Base-by-base conservation (phyloP, 2,329 filamentous ascomycete genomes). In the Phialocephala sp. region DNA sequence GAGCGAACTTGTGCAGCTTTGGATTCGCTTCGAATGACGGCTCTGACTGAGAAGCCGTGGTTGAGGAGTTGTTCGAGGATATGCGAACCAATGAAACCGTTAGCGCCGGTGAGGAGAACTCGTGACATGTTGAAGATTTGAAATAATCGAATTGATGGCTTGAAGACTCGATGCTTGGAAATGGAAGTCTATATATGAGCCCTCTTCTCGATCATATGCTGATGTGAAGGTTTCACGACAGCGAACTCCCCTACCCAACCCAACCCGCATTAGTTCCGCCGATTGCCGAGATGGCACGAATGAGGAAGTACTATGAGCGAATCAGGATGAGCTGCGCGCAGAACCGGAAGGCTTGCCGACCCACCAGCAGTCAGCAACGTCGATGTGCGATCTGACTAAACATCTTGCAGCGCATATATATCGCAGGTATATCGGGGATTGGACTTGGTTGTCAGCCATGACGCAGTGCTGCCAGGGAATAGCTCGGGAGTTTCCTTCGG, bases 1-100 rank as follows among this genome's bases (percentile, higher is more conserved):
- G 78, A 66, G 20, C 80, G 65, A 20, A 84, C 77, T 3, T 75
- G 74, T 2, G 77, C 65, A 1, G 80, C 81, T 65, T 85, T 85
- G 32, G 78, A 77, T 8, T 79, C 67, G 0, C 78, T 79, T 24
- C 83, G 78, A 4, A 80, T 79, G 2, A 82, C 81, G 0, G 78
- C 76, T 0, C 80, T 78, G 15, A 84, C 80, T 76, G 37, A 54
- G 52, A 68, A 68, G 47, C 72, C 72, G 14, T 65, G 60, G 14
- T 39, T 54, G 14, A 76, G 66, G 50, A 76, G 71, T 56, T 72
- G 60, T 20, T 70, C 65, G 50, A 77, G 70, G 32, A 75, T 68
- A 55, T 75, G 74, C 9, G 72, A 71, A 8, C 69, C 74, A 1
- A 76, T 64, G 59, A 75, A 76, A 20, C 74, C 74, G 63, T 75